Conservation (phyloP, 257 asterid species). For the Coffea canephora region DNA sequence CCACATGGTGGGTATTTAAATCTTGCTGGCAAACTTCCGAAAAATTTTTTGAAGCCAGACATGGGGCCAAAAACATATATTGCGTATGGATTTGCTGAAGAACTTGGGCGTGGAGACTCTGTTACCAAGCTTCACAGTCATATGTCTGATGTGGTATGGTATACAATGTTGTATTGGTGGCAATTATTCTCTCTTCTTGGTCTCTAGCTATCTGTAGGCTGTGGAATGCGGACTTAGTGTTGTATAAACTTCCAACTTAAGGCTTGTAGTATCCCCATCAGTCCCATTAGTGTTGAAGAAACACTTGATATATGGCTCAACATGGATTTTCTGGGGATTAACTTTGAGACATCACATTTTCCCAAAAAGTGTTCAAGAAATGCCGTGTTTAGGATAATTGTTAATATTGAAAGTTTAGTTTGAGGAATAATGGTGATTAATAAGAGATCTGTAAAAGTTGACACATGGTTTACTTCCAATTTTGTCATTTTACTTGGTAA, state of each 20-base stretch:
- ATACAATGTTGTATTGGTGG: slow-evolving; percentile 11
- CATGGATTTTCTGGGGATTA: neutral
- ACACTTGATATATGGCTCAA: neutral
- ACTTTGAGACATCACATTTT: too few relatives aligned
- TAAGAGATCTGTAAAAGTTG: neutral
- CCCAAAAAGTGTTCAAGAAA: neutral
- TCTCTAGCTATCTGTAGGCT: neutral
- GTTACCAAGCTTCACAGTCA: too few relatives aligned
- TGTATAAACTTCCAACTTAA: neutral
- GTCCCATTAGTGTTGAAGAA: too few relatives aligned
- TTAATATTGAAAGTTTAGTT: neutral
- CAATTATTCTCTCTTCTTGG: slow-evolving; percentile 4
- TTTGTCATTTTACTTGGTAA: neutral
- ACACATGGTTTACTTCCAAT: neutral
- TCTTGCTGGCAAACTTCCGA: slow-evolving; percentile 65
- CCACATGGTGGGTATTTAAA: slow-evolving; percentile 62
- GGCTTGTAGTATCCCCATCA: neutral
- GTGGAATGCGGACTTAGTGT: neutral
- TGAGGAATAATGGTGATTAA: neutral
- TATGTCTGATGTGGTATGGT: slow-evolving; percentile 40
- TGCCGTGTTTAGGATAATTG: neutral
- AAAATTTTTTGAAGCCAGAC: slow-evolving; percentile 59
- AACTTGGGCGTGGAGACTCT: slow-evolving; percentile 90
- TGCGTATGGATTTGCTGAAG: slow-evolving; percentile 79
- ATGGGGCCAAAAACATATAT: slow-evolving; percentile 95